Percentiles rank a stretch among this genome's conserved stretches.
Evolutionary conservation across 768 basidiomycete species (phyloP).

Genomic region (Strobilomyces confusus): DNA sequence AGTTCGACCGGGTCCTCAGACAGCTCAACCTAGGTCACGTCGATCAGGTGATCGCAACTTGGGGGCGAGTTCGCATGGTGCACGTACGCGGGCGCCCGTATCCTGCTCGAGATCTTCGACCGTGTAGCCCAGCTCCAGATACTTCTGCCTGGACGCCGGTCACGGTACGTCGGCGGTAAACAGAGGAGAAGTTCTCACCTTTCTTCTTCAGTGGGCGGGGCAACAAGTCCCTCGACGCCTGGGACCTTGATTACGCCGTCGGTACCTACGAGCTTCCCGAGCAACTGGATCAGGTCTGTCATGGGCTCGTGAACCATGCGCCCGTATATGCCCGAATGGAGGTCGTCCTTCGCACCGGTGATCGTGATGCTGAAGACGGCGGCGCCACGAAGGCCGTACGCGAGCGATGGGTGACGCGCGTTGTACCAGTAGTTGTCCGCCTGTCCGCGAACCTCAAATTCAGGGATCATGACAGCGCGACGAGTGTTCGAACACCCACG

Average conservation of each 20-base stretch:
- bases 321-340: slow-evolving; percentile 86
- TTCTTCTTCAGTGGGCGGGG: slow-evolving; percentile 53
- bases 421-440: slow-evolving; percentile 92
- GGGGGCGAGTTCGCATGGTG: neutral
- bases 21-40: slow-evolving; percentile 1
- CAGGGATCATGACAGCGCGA: neutral
- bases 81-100: neutral
- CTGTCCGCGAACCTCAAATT: slow-evolving; percentile 30
- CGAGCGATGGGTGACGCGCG: slow-evolving; percentile 65
- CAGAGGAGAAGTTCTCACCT: neutral
- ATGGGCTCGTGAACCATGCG: slow-evolving; percentile 79
- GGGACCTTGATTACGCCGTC: slow-evolving; percentile 43
- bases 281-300: slow-evolving; percentile 77
- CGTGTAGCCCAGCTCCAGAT: neutral
- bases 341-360: slow-evolving; percentile 75
- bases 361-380: slow-evolving; percentile 77
- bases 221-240: slow-evolving; percentile 79
- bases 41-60: neutral
- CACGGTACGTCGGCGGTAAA: neutral
- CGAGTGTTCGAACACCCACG: slow-evolving; percentile 34
- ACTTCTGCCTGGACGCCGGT: neutral
- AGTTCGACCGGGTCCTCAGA: neutral
- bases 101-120: slow-evolving; percentile 1
- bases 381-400: slow-evolving; percentile 82
- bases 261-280: slow-evolving; percentile 73